Conservation (phyloP, 495 filamentous ascomycete genomes). For the Xeromyces bisporus region DNA sequence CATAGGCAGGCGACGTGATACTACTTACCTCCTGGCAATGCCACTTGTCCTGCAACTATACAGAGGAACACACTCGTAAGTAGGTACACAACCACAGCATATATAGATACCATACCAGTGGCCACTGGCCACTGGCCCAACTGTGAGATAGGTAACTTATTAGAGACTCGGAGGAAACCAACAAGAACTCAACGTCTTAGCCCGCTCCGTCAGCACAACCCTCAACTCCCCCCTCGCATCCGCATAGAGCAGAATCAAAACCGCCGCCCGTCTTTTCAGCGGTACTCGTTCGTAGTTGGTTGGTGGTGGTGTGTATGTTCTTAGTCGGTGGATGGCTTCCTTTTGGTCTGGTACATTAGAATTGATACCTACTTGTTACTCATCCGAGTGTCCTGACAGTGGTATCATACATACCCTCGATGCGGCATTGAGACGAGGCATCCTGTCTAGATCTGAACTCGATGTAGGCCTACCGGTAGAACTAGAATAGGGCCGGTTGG, state of each 20-base stretch:
- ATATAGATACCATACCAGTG: neutral
- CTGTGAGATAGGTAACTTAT: neutral
- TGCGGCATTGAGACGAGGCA: neutral
- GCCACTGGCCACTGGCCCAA: neutral
- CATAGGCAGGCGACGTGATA: neutral
- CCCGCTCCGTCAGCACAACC: conserved; percentile 76
- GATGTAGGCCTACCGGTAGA: too few species aligned
- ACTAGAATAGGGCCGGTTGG: too few species aligned
- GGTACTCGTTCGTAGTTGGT: conserved; percentile 48
- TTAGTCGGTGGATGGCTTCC: conserved; percentile 62
- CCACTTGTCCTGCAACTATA: conserved; percentile 62
- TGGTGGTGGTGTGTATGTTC: conserved; percentile 47
- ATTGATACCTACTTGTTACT: too few species aligned
- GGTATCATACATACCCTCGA: neutral
- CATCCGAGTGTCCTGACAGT: neutral
- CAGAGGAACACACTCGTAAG: too few species aligned
- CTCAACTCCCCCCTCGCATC: conserved; percentile 59
- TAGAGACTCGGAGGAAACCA: conserved; percentile 4
- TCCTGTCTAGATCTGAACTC: neutral
- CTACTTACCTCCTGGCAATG: conserved; percentile 64
- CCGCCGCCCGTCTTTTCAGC: conserved; percentile 57
- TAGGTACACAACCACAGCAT: neutral
- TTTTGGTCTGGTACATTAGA: too few species aligned
- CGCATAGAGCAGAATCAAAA: conserved; percentile 70
- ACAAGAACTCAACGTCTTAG: conserved; percentile 51